Percentiles rank a stretch among this genome's conserved stretches.
phyloP scores from a whole-genome alignment of 768 basidiomycete genomes.

The Mycena crocata region DNA sequence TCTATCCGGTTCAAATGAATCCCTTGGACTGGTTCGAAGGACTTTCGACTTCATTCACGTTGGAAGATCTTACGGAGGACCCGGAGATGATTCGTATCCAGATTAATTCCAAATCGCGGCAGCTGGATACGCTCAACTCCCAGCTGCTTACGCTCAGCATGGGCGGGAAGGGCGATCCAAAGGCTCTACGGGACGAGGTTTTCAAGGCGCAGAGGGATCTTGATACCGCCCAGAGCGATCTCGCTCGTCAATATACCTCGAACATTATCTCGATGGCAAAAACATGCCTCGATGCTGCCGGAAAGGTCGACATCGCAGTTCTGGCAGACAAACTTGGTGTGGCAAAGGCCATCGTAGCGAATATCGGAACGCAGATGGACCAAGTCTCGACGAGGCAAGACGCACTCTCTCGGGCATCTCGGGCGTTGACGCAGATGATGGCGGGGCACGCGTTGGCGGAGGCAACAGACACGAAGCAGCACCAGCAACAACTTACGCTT shows the following conservation, averaged over 20 bases:
- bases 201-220: conserved; percentile 30
- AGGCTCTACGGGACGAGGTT: conserved; percentile 32
- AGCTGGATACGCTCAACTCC: conserved; percentile 39
- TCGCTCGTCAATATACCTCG: conserved; percentile 33
- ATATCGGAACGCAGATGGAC: background rate
- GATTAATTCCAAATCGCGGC: conserved; percentile 38
- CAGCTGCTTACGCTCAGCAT: conserved; percentile 33
- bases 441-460: conserved; percentile 33
- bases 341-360: background rate
- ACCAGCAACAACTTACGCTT: conserved; percentile 29
- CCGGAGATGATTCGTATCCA: conserved; percentile 38
- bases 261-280: conserved; percentile 39
- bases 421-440: conserved; percentile 31
- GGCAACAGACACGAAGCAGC: conserved; percentile 34
- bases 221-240: conserved; percentile 29
- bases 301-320: conserved; percentile 18
- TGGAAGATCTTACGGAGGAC: conserved; percentile 42
- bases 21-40: conserved; percentile 44
- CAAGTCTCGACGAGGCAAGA: conserved; percentile 6
- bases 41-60: conserved; percentile 40
- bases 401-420: conserved; percentile 26
- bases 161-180: conserved; percentile 29
- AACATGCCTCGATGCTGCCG: conserved; percentile 32
- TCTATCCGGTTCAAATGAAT: conserved; percentile 41
- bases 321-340: conserved; percentile 16